Evolutionary conservation across 2,329 filamentous ascomycete genomes (phyloP).

Genomic region (Calonectria pseudoreteaudii): DNA sequence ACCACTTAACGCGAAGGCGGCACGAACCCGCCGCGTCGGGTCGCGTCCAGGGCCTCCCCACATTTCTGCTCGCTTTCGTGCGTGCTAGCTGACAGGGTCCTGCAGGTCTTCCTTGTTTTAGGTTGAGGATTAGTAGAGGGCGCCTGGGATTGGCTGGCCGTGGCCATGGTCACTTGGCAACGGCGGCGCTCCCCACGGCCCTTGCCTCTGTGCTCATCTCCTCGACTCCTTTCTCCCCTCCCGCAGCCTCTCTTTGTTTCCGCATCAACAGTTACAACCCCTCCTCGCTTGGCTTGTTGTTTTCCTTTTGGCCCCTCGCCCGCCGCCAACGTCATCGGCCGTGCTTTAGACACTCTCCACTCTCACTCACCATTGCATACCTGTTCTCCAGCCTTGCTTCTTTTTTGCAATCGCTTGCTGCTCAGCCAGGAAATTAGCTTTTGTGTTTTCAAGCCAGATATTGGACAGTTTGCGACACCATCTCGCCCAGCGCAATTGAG

Average conservation of each 20-base stretch:
- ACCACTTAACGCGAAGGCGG: slow-evolving; percentile 47
- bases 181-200: neutral
- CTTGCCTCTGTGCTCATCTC: neutral
- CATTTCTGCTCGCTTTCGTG: slow-evolving; percentile 15
- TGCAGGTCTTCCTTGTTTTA: slow-evolving; percentile 18
- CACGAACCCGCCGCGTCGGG: slow-evolving; percentile 40
- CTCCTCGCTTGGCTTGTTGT: slow-evolving; percentile 7
- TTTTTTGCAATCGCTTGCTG: slow-evolving; percentile 2
- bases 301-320: neutral
- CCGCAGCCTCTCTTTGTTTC: slow-evolving; percentile 4
- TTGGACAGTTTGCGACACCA: slow-evolving; percentile 15
- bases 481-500: slow-evolving; percentile 12
- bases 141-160: slow-evolving; percentile 10
- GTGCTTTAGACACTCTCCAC: slow-evolving; percentile 34
- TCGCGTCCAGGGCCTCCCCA: slow-evolving; percentile 7
- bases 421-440: neutral
- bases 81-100: slow-evolving; percentile 13
- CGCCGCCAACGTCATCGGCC: slow-evolving; percentile 23
- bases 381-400: neutral
- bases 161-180: slow-evolving; percentile 3
- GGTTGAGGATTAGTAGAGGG: slow-evolving; percentile 19
- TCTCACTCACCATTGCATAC: slow-evolving; percentile 16
- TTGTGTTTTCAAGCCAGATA: neutral
- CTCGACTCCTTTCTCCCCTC: neutral
- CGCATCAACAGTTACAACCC: slow-evolving; percentile 17